phyloP scores from a whole-genome alignment of 73 alveolate species.

The Blepharisma stoltei region DNA sequence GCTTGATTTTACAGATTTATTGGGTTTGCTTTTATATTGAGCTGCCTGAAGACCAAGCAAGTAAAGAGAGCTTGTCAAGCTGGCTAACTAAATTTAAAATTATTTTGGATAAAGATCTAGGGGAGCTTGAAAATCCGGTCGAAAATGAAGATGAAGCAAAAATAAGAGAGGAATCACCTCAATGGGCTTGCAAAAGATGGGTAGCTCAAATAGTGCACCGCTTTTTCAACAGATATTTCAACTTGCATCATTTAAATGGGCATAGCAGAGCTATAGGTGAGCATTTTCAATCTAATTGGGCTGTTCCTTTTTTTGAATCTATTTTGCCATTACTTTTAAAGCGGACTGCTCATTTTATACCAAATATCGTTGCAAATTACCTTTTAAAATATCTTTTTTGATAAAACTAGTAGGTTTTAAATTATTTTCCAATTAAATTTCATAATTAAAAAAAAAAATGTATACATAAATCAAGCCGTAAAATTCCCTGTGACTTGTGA shows the following conservation, averaged over 20 bases:
- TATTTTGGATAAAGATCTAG: background rate
- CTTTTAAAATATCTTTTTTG: slow-evolving; percentile 45
- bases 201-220: slow-evolving; percentile 47
- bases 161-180: slow-evolving; percentile 36
- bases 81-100: slow-evolving; percentile 47
- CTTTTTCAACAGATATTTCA: slow-evolving; percentile 45
- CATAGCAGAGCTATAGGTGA: slow-evolving; percentile 26
- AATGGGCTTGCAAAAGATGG: slow-evolving; percentile 50
- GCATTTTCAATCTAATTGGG: slow-evolving; percentile 28
- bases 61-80: slow-evolving; percentile 31
- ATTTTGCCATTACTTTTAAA: slow-evolving; percentile 37
- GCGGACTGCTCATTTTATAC: slow-evolving; percentile 37
- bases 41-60: slow-evolving; percentile 40
- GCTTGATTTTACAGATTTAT: slow-evolving; percentile 40
- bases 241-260: slow-evolving; percentile 42
- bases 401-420: no score
- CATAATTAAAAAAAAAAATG: no score
- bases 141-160: slow-evolving; percentile 39
- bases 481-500: slow-evolving; percentile 27
- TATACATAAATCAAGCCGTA: slow-evolving; percentile 33
- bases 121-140: slow-evolving; percentile 30
- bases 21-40: slow-evolving; percentile 49
- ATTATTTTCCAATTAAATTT: no score
- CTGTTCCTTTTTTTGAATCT: slow-evolving; percentile 39
- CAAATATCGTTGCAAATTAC: slow-evolving; percentile 39